Evolutionary conservation across 257 asterid genomes (phyloP).

Genomic region (Coffea eugenioides): DNA sequence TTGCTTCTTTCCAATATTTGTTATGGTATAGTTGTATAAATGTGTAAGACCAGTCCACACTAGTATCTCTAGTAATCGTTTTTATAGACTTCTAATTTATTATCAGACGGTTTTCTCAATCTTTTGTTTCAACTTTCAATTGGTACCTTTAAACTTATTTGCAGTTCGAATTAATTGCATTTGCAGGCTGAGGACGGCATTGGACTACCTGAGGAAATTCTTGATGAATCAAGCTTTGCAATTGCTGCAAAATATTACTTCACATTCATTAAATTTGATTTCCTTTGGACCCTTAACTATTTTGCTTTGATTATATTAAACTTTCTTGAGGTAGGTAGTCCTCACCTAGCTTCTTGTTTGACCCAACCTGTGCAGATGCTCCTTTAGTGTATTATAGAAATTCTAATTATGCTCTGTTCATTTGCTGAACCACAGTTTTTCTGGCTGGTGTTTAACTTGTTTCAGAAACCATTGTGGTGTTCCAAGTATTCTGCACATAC

Average conservation of each 20-base stretch:
- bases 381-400: neutral
- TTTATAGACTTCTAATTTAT: slow-evolving; percentile 3
- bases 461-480: slow-evolving; percentile 99
- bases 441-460: slow-evolving; percentile 27
- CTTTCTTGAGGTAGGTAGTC: slow-evolving; percentile 44
- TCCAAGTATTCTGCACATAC: slow-evolving; percentile 38
- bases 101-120: neutral
- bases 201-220: slow-evolving; percentile 94
- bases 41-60: neutral
- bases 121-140: neutral
- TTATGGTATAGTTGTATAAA: neutral
- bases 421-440: slow-evolving; percentile 18
- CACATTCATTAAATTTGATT: slow-evolving; percentile 68
- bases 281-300: slow-evolving; percentile 86
- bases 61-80: neutral
- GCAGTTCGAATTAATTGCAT: slow-evolving; percentile 8
- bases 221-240: slow-evolving; percentile 79
- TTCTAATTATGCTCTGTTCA: slow-evolving; percentile 1
- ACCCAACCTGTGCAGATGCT: neutral
- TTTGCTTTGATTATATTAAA: slow-evolving; percentile 75
- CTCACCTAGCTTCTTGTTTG: neutral
- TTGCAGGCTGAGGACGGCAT: slow-evolving; percentile 97
- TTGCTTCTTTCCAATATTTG: neutral
- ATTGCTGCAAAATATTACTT: slow-evolving; percentile 65
- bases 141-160: neutral